Percentiles rank a stretch among this genome's conserved stretches.
Conservation (phyloP, 345 rosid genomes). For the Aquilaria malaccensis region DNA sequence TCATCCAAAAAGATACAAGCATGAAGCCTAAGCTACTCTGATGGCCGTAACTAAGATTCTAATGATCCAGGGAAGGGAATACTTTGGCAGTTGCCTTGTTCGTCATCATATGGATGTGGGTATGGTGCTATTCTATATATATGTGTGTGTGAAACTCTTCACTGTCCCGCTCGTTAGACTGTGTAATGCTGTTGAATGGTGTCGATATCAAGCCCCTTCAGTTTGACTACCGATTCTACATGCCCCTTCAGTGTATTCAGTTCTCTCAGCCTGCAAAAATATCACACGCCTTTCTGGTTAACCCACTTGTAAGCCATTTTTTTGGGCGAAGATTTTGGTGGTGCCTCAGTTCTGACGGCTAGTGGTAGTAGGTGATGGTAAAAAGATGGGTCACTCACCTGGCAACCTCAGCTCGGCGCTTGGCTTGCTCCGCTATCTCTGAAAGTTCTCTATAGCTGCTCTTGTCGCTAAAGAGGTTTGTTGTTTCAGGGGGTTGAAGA, state of each 20-base stretch:
- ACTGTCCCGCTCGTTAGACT: slow-evolving; percentile 19
- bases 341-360: too few relatives aligned
- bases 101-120: slow-evolving; percentile 13
- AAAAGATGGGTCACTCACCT: slow-evolving; percentile 36
- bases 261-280: slow-evolving; percentile 61
- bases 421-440: slow-evolving; percentile 98
- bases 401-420: slow-evolving; percentile 93
- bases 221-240: slow-evolving; percentile 82
- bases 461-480: slow-evolving; percentile 46
- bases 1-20: too few relatives aligned
- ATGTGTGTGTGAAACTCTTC: too few relatives aligned
- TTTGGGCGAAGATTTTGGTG: too few relatives aligned
- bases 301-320: too few relatives aligned
- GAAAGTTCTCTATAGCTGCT: slow-evolving; percentile 73
- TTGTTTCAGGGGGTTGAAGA: slow-evolving; percentile 66
- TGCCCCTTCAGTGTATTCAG: slow-evolving; percentile 67
- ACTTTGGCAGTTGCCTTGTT: neutral
- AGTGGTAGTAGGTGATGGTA: neutral
- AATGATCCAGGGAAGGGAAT: slow-evolving; percentile 3
- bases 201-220: slow-evolving; percentile 82
- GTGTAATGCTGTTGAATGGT: slow-evolving; percentile 82
- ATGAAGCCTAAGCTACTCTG: too few relatives aligned
- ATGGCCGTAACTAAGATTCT: neutral
- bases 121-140: neutral
- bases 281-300: neutral